phyloP scores from a whole-genome alignment of 2,329 filamentous ascomycete genomes.

The Xylaria sp. region DNA sequence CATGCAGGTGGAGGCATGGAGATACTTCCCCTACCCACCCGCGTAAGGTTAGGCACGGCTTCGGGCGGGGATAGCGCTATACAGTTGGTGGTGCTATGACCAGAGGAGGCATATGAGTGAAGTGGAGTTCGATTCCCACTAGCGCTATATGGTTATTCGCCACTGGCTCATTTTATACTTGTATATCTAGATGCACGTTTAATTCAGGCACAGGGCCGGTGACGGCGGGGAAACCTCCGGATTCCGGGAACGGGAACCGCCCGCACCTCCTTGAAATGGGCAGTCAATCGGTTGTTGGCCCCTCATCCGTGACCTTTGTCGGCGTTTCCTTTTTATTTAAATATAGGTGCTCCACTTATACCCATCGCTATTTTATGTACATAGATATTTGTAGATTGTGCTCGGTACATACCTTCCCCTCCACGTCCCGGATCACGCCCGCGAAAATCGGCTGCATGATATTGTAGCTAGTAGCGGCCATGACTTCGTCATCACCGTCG shows the following conservation, averaged over 20 bases:
- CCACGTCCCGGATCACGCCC: neutral
- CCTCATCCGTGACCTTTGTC: neutral
- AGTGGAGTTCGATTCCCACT: no score
- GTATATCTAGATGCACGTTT: neutral
- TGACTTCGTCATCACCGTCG: slow-evolving; percentile 2
- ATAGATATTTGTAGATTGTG: neutral
- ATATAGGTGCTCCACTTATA: neutral
- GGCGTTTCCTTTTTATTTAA: neutral
- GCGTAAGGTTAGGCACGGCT: neutral
- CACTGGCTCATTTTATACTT: no score
- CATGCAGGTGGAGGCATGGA: neutral
- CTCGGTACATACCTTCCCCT: neutral
- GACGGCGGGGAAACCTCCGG: slow-evolving; percentile 14
- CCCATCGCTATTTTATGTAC: neutral
- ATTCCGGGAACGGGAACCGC: slow-evolving; percentile 11
- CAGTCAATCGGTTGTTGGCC: neutral
- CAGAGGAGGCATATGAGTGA: no score
- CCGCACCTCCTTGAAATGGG: neutral
- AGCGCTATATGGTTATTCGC: no score
- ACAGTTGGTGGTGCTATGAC: no score
- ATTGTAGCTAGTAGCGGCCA: neutral
- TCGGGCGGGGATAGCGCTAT: neutral
- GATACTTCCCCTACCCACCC: neutral
- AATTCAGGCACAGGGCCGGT: neutral
- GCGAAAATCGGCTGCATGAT: no score